A percentile compares a stretch with the other conserved stretches of the same genome.
These are phyloP conservation scores for Leucosporidium scottii DNA, from an alignment of 768 basidiomycete genomes.

Conservation along the genomic window DNA sequence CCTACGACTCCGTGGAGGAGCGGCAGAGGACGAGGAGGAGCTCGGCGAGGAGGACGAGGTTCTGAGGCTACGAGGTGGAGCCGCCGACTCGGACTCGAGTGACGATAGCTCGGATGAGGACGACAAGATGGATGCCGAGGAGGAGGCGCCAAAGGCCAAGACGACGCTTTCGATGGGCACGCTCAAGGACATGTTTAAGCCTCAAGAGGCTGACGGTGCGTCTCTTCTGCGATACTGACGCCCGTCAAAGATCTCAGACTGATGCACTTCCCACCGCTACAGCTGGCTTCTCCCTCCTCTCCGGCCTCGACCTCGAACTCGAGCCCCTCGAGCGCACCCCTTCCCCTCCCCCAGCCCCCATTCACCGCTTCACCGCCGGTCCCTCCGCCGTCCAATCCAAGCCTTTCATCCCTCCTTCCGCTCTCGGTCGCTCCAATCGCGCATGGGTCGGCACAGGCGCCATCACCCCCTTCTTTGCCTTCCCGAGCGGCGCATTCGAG, in stretches of 20 bases:
- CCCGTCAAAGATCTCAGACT: neutral
- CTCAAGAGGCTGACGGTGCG: slow-evolving; percentile 21
- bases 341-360: neutral
- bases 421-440: neutral
- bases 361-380: neutral
- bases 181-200: slow-evolving; percentile 25
- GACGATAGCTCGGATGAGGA: neutral
- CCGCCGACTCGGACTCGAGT: neutral
- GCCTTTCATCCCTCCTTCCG: slow-evolving; percentile 7
- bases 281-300: slow-evolving; percentile 26
- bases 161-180: neutral
- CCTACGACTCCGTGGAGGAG: slow-evolving; percentile 10
- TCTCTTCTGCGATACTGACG: neutral
- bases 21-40: neutral
- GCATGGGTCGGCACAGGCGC: slow-evolving; percentile 14
- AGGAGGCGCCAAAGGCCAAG: neutral
- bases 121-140: neutral
- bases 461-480: slow-evolving; percentile 16
- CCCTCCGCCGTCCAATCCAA: slow-evolving; percentile 2
- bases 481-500: slow-evolving; percentile 6
- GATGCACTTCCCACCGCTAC: neutral
- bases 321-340: slow-evolving; percentile 11
- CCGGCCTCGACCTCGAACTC: slow-evolving; percentile 28
- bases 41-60: slow-evolving; percentile 8
- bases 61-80: slow-evolving; percentile 15